Evolutionary conservation across 2,329 filamentous ascomycete genomes (phyloP), one percentile per base, ranked within the genome.

Genomic region (Corynespora cassiicola): DNA sequence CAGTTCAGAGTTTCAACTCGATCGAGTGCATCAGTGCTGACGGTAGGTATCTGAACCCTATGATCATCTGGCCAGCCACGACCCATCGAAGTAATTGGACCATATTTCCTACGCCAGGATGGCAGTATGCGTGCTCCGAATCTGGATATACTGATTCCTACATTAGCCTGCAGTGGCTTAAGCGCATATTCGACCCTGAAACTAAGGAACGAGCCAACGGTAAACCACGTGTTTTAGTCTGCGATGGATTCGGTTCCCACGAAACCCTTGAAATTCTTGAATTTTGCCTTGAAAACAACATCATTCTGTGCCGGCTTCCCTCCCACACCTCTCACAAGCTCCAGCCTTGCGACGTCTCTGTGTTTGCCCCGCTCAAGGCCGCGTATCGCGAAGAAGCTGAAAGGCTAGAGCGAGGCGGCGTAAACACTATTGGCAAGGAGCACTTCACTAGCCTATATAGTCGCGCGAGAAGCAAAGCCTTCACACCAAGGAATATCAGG

Each of bases 101-200:
- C 9, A 50, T 36, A 14, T 42, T 32, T 33, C 39, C 38, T 11
- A 50, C 45, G 12, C 50, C 45, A 34, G 34, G 39, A 27, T 54
- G 37, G 50, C 29, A 36, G 12, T 49, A 43, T 23, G 34, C 30
- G 10, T 34, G 18, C 21, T 45, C 31, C 17, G 21, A 39, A 15
- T 36, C 21, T 36, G 29, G 49, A 15, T 56, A 56, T 33, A 45
- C 38, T 26, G 41, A 67, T 40, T 62, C 50, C 11, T 47, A 57
- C 16, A 63, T 67, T 15, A 68, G 52, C 47, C 54, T 66, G 5
- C 36, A 68, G 39, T 69, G 48, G 65, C 42, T 68, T 17, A 58
- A 45, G 37, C 46, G 38, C 33, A 43, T 69, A 6, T 69, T 68
- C 47, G 40, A 69, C 48, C 62, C 58, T 14, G 26, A 61, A 43